Base-by-base conservation (phyloP, 129 eudicot species). In the Flaveria robusta region DNA sequence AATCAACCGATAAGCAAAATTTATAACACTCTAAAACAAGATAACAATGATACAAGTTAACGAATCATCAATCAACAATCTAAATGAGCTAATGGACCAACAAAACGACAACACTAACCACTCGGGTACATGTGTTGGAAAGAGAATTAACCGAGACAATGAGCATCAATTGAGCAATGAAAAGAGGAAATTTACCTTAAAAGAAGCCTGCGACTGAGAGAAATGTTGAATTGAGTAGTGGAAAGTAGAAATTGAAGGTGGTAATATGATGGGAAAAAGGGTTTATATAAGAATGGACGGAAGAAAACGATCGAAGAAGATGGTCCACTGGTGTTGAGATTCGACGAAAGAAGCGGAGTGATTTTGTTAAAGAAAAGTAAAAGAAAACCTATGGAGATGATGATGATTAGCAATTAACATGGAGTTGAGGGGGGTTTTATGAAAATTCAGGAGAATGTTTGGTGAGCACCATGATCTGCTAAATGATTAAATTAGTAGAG, bases 381-480 rank as follows among this genome's bases (percentile, higher is more conserved):
- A 70, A 75, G 46, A 19, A 5, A 60, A 34, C 14, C 9, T n/a
- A n/a, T 18, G 5, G 3, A 27, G 76, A 46, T 46, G 9, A 78
- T 78, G 11, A 58, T 58, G 70, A 43, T 34, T n/a, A n/a, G n/a
- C n/a, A 7, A 34, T 34, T 34, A 34, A 5, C 39, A 60, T 31
- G 52, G 19, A 70, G 8, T 42, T 46, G 65, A 78, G 69, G 71
- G 82, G 82, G 82, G 29, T 12, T n/a, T 11, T 29, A 7, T 78
- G 82, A 60, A 78, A 80, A 80, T 54, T 80, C 15, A 20, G 70
- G 79, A 55, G 79, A 73, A 80, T 55, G 76, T 52, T 55, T 66
- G 79, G 83, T 74, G 75, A 79, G 59, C 70, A 54, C 68, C 74
- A 73, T 74, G 83, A 80, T 80, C 75, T 41, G 22, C 54, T 26